These are phyloP conservation scores for Beauveria sp. DNA, from an alignment of 2,329 filamentous ascomycete species.

Conservation along the genomic window DNA sequence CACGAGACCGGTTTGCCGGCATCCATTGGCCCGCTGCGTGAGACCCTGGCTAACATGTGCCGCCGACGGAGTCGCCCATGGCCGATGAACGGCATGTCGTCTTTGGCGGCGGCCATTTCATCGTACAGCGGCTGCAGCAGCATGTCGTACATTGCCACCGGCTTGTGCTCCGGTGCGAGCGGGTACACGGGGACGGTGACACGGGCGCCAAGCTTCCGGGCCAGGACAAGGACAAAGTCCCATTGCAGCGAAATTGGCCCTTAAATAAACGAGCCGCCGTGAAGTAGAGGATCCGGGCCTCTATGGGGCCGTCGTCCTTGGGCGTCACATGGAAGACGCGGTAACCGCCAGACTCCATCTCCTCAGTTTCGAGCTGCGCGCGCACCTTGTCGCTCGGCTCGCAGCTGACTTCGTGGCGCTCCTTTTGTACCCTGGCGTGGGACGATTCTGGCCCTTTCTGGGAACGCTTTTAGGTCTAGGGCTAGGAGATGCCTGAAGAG, in stretches of 20 bases:
- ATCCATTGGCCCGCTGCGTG: neutral
- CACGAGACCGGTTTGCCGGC: constrained; percentile 20
- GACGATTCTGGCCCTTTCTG: neutral
- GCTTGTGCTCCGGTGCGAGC: constrained; percentile 23
- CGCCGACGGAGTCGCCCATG: neutral
- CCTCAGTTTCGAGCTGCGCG: constrained; percentile 19
- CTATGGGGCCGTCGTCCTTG: constrained; percentile 15
- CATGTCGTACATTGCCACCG: constrained; percentile 25
- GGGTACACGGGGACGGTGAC: constrained; percentile 27
- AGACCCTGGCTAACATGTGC: neutral
- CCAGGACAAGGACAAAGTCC: constrained; percentile 20
- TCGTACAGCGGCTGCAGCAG: constrained; percentile 24
- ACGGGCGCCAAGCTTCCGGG: constrained; percentile 23
- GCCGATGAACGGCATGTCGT: constrained; percentile 21
- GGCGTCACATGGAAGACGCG: constrained; percentile 23
- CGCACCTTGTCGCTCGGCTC: neutral
- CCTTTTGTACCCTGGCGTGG: neutral
- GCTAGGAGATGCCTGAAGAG: neutral
- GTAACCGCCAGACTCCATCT: constrained; percentile 15
- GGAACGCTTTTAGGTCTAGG: neutral
- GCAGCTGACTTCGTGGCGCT: neutral
- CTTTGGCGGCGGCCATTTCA: constrained; percentile 21
- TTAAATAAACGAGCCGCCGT: neutral
- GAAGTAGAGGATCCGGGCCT: constrained; percentile 17
- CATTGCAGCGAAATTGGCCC: constrained; percentile 18